phyloP scores from a whole-genome alignment of 2,329 filamentous ascomycete species.

The Monilinia aucupariae region DNA sequence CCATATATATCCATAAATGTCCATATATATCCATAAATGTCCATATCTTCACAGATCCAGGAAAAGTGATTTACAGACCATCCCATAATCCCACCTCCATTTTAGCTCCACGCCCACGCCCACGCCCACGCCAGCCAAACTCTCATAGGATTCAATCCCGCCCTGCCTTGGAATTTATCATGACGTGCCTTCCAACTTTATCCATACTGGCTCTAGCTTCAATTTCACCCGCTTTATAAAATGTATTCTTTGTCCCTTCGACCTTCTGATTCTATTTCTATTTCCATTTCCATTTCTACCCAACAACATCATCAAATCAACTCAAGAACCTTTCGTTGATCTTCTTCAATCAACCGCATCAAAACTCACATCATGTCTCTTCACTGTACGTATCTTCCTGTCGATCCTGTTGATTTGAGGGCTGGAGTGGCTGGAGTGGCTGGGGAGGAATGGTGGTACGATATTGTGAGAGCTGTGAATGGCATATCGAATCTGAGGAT shows the following conservation, averaged over 20 bases:
- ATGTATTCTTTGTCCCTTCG: constrained; percentile 9
- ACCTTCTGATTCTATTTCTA: not conserved
- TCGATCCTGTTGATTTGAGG: not conserved
- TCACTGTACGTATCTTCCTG: constrained; percentile 26
- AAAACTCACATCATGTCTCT: constrained; percentile 29
- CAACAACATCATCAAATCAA: not conserved
- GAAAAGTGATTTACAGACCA: not conserved
- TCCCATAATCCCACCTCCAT: not conserved
- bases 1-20: too few relatives aligned
- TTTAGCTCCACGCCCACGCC: too few relatives aligned
- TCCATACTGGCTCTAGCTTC: constrained; percentile 12
- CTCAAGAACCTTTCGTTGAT: constrained; percentile 13
- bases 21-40: too few relatives aligned
- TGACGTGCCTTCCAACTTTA: constrained; percentile 15
- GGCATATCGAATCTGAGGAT: not conserved
- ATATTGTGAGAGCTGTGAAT: not conserved
- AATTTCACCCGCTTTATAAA: constrained; percentile 3
- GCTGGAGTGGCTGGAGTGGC: not conserved
- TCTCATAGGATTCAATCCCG: not conserved
- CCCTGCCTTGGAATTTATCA: constrained; percentile 7
- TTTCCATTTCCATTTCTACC: too few relatives aligned
- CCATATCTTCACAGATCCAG: not conserved
- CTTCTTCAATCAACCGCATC: constrained; percentile 18
- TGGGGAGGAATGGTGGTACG: not conserved
- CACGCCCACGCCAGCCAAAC: too few relatives aligned